phyloP scores from a whole-genome alignment of 768 basidiomycete genomes.

The Mycena epipterygia region DNA sequence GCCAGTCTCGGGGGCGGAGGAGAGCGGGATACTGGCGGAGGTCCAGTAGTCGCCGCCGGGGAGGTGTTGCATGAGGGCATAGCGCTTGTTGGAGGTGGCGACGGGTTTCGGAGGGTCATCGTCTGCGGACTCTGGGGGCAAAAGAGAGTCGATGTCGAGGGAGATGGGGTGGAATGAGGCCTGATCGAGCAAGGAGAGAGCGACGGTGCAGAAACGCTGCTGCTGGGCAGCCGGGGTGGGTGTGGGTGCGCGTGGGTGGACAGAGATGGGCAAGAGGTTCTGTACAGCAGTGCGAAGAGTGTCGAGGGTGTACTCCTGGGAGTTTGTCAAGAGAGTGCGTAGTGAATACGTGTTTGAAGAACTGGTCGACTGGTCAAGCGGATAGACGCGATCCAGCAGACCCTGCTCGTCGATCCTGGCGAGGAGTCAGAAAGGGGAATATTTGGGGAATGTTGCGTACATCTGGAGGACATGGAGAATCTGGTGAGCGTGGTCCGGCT shows the following conservation, averaged over 20 bases:
- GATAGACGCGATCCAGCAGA: constrained; percentile 84
- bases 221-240: constrained; percentile 78
- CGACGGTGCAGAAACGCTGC: constrained; percentile 80
- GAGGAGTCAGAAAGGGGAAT: constrained; percentile 22
- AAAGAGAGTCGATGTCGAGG: constrained; percentile 60
- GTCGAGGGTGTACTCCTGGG: constrained; percentile 66
- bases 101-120: constrained; percentile 36
- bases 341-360: constrained; percentile 61
- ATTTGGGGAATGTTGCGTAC: constrained; percentile 49
- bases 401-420: constrained; percentile 79
- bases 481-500: constrained; percentile 59
- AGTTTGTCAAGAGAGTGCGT: constrained; percentile 67
- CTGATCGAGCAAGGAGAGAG: constrained; percentile 79
- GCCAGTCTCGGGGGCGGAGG: constrained; percentile 46
- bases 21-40: constrained; percentile 66
- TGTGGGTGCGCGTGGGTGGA: constrained; percentile 72
- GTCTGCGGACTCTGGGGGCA: constrained; percentile 44
- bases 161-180: constrained; percentile 68
- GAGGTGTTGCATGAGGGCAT: constrained; percentile 85
- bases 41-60: constrained; percentile 87
- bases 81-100: constrained; percentile 58
- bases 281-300: constrained; percentile 75
- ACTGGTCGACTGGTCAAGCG: constrained; percentile 56
- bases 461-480: constrained; percentile 73
- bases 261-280: constrained; percentile 77